phyloP scores from a whole-genome alignment of 306 rosid species.

The Fragaria vesca region DNA sequence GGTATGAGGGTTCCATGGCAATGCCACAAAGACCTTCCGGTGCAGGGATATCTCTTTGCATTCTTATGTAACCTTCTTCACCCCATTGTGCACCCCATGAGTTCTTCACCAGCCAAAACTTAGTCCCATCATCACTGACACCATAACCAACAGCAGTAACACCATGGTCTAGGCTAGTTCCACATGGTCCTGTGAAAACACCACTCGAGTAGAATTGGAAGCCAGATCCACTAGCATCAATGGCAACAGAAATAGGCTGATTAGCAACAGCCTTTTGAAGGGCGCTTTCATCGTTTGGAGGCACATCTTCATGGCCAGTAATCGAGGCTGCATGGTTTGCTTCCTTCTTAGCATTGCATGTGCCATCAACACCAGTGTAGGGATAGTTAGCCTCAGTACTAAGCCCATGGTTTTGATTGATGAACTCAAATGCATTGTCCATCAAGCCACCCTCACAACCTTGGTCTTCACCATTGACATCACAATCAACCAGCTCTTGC shows the following conservation, averaged over 20 bases:
- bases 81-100: slow-evolving; percentile 13
- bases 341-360: slow-evolving; percentile 6
- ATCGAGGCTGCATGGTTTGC: slow-evolving; percentile 6
- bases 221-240: slow-evolving; percentile 4
- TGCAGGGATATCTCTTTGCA: not conserved
- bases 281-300: not conserved
- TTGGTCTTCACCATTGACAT: slow-evolving; percentile 5
- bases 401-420: not conserved
- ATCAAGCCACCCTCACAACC: slow-evolving; percentile 1
- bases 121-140: not conserved
- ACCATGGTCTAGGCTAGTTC: slow-evolving; percentile 1
- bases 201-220: not conserved
- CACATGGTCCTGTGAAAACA: slow-evolving; percentile 6
- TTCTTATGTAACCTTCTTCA: slow-evolving; percentile 8
- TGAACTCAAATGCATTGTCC: not conserved
- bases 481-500: slow-evolving; percentile 11
- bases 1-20: slow-evolving; percentile 8
- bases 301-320: slow-evolving; percentile 10
- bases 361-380: not conserved
- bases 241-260: slow-evolving; percentile 8
- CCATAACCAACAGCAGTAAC: slow-evolving; percentile 7
- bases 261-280: slow-evolving; percentile 1
- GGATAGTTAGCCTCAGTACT: not conserved
- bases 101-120: slow-evolving; percentile 5
- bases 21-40: not conserved